Conservation (phyloP, 2,329 filamentous ascomycete species). For the Rhytidhysteron rufulum region DNA sequence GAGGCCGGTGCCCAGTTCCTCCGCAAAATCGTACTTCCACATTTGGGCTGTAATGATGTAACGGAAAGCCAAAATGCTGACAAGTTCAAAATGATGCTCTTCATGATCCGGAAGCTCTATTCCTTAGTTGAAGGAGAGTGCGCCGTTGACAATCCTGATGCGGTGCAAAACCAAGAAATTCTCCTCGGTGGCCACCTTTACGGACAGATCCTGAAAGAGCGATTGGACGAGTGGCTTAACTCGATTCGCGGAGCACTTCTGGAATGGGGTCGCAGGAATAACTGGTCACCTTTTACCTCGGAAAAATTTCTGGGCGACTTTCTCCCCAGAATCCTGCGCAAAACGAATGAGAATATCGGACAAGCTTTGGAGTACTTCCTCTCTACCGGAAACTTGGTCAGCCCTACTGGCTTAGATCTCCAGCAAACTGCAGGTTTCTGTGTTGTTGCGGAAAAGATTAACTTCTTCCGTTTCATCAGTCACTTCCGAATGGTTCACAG, state of each 20-base stretch:
- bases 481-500: slow-evolving; percentile 99
- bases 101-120: slow-evolving; percentile 96
- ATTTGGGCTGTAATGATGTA: slow-evolving; percentile 81
- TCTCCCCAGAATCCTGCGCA: slow-evolving; percentile 69
- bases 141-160: slow-evolving; percentile 91
- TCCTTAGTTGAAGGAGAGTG: slow-evolving; percentile 89
- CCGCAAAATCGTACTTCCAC: slow-evolving; percentile 83
- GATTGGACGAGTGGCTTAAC: slow-evolving; percentile 83
- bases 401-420: slow-evolving; percentile 85
- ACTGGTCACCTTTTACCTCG: slow-evolving; percentile 63
- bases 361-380: slow-evolving; percentile 90
- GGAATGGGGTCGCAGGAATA: slow-evolving; percentile 54
- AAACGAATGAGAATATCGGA: slow-evolving; percentile 84
- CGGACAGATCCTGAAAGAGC: slow-evolving; percentile 92
- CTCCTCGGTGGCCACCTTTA: slow-evolving; percentile 91
- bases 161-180: slow-evolving; percentile 93
- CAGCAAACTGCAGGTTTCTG: slow-evolving; percentile 95
- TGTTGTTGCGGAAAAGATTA: slow-evolving; percentile 97
- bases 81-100: slow-evolving; percentile 90
- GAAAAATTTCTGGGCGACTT: slow-evolving; percentile 76
- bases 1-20: slow-evolving; percentile 90
- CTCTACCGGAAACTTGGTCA: slow-evolving; percentile 90
- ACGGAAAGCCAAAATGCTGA: slow-evolving; percentile 80
- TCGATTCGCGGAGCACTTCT: slow-evolving; percentile 53
- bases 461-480: slow-evolving; percentile 96